These are phyloP conservation scores for Lecanicillium sp. DNA, from an alignment of 2,329 filamentous ascomycete species.

Conservation along the genomic window DNA sequence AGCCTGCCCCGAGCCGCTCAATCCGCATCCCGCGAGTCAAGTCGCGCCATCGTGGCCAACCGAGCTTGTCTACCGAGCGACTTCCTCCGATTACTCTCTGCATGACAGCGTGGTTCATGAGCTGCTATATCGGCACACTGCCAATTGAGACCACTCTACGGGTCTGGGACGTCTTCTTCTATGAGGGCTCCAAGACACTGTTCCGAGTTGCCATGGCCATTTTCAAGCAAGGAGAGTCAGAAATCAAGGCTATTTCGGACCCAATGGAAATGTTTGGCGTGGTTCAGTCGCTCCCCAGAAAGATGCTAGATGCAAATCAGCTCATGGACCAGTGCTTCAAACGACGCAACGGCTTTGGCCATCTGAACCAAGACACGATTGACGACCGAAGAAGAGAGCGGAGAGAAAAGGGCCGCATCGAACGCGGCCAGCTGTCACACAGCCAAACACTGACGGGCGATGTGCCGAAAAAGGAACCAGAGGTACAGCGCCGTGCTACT, in stretches of 20 bases:
- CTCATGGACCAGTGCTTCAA: constrained; percentile 80
- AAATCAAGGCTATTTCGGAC: constrained; percentile 72
- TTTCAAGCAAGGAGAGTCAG: constrained; percentile 78
- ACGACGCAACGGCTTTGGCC: constrained; percentile 70
- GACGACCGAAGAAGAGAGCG: constrained; percentile 68
- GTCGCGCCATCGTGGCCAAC: constrained; percentile 30
- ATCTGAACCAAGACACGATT: constrained; percentile 74
- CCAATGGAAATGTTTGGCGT: constrained; percentile 96
- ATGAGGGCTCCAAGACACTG: constrained; percentile 87
- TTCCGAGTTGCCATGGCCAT: constrained; percentile 87
- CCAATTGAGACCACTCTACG: constrained; percentile 87
- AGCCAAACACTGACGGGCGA: constrained; percentile 21
- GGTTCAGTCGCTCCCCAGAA: constrained; percentile 78
- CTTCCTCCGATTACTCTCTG: constrained; percentile 87
- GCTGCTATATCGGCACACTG: constrained; percentile 84
- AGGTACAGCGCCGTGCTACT: constrained; percentile 23
- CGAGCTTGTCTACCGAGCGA: constrained; percentile 38
- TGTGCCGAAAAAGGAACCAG: constrained; percentile 20
- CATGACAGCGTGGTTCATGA: constrained; percentile 98
- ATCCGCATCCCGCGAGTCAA: constrained; percentile 29
- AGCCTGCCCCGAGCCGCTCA: constrained; percentile 26
- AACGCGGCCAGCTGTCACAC: constrained; percentile 20
- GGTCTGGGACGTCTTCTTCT: constrained; percentile 94
- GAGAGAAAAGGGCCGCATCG: constrained; percentile 43
- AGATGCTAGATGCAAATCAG: constrained; percentile 71